Evolutionary conservation across 352 stramenopile genomes (phyloP).

Genomic region (Phytophthora nicotianae): DNA sequence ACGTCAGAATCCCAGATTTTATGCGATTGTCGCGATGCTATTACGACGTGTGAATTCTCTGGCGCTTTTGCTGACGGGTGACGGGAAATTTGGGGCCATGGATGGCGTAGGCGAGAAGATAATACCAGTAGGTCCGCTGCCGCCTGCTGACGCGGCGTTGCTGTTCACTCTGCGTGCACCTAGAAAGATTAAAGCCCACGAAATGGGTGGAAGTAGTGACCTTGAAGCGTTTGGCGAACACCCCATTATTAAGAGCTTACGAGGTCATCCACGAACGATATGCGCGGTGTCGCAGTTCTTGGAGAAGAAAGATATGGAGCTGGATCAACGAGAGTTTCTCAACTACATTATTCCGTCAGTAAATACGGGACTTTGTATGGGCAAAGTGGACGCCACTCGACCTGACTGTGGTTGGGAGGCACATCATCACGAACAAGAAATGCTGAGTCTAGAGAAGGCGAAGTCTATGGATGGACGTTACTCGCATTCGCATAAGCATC

Average conservation of each 20-base stretch:
- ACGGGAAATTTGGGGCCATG: slow-evolving; percentile 76
- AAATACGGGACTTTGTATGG: slow-evolving; percentile 63
- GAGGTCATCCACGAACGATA: slow-evolving; percentile 71
- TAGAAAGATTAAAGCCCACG: slow-evolving; percentile 73
- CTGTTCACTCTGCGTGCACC: slow-evolving; percentile 79
- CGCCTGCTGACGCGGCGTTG: slow-evolving; percentile 65
- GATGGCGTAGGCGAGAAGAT: slow-evolving; percentile 86
- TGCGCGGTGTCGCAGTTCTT: slow-evolving; percentile 83
- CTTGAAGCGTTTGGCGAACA: slow-evolving; percentile 66
- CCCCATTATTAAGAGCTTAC: slow-evolving; percentile 64
- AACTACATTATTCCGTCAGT: slow-evolving; percentile 85
- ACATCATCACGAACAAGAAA: slow-evolving; percentile 18
- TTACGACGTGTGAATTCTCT: slow-evolving; percentile 71
- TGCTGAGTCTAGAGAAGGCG: slow-evolving; percentile 9
- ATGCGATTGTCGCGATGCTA: slow-evolving; percentile 49
- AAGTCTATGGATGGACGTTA: slow-evolving; percentile 13
- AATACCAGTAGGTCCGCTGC: slow-evolving; percentile 65
- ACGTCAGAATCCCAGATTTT: slow-evolving; percentile 51
- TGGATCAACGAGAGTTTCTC: slow-evolving; percentile 84
- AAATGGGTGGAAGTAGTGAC: slow-evolving; percentile 77
- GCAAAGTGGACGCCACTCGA: slow-evolving; percentile 23
- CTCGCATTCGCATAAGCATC: slow-evolving; percentile 30
- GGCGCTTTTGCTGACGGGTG: slow-evolving; percentile 67
- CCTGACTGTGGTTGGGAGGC: slow-evolving; percentile 12
- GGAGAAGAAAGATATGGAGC: slow-evolving; percentile 83